phyloP scores from a whole-genome alignment of 202 grass and related monocot genomes.

The Cymbopogon flexuosus region DNA sequence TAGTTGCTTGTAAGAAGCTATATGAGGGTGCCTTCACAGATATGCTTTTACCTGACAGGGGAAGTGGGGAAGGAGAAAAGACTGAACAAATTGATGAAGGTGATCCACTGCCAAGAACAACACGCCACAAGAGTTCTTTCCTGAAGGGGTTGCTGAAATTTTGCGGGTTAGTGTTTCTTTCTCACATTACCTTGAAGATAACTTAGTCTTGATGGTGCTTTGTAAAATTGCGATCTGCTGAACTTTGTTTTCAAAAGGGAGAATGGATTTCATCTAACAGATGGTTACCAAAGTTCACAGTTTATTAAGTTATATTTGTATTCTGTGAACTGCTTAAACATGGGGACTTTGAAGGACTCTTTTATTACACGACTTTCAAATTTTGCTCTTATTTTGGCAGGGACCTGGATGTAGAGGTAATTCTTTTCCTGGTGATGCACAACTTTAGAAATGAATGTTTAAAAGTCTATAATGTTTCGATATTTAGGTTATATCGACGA shows the following conservation, averaged over 20 bases:
- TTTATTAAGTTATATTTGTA: slow-evolving; percentile 84
- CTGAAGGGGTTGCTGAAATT: slow-evolving; percentile 91
- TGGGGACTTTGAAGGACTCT: slow-evolving; percentile 71
- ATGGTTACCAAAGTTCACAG: slow-evolving; percentile 46
- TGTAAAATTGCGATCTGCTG: not conserved
- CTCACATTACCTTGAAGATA: slow-evolving; percentile 25
- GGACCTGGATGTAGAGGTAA: slow-evolving; percentile 99
- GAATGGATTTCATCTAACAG: slow-evolving; percentile 91
- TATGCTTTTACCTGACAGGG: too few species aligned
- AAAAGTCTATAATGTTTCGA: not conserved
- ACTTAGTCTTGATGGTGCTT: not conserved
- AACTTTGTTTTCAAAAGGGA: slow-evolving; percentile 51
- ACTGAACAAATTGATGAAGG: slow-evolving; percentile 73
- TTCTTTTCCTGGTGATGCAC: slow-evolving; percentile 2
- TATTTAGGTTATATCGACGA: too few species aligned
- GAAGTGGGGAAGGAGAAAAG: slow-evolving; percentile 32
- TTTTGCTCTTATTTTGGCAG: slow-evolving; percentile 84
- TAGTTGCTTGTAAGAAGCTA: slow-evolving; percentile 94
- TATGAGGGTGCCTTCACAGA: slow-evolving; percentile 78
- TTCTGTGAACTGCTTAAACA: slow-evolving; percentile 68
- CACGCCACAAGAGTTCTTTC: slow-evolving; percentile 93
- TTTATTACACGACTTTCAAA: slow-evolving; percentile 80
- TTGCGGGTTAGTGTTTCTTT: slow-evolving; percentile 50
- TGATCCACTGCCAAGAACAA: slow-evolving; percentile 86
- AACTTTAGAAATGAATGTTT: slow-evolving; percentile 3